These are phyloP conservation scores for Rubroboletus satanas DNA, from an alignment of 768 basidiomycete genomes.

Conservation along the genomic window DNA sequence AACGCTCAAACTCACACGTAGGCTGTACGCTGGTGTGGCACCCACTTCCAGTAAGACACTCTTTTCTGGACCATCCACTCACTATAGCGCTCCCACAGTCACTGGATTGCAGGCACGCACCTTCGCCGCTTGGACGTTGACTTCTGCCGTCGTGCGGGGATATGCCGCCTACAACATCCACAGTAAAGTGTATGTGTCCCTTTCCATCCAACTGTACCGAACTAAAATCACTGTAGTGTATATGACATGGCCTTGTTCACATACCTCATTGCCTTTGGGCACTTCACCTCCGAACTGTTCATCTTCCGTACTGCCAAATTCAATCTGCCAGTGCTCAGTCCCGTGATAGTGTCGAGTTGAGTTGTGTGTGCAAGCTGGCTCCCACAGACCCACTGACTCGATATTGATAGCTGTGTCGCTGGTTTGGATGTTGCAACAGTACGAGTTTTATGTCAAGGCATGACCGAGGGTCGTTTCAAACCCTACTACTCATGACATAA, in stretches of 20 bases:
- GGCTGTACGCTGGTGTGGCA: constrained; percentile 59
- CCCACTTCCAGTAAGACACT: constrained; percentile 35
- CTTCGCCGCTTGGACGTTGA: constrained; percentile 89
- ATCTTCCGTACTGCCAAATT: constrained; percentile 75
- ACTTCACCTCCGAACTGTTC: constrained; percentile 83
- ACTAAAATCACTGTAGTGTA: constrained; percentile 46
- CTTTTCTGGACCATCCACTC: not conserved
- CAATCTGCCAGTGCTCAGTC: constrained; percentile 57
- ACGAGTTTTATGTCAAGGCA: constrained; percentile 67
- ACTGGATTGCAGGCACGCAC: constrained; percentile 84
- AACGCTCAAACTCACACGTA: constrained; percentile 72
- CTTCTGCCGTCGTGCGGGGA: constrained; percentile 74
- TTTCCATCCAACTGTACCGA: not conserved
- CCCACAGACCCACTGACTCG: constrained; percentile 6
- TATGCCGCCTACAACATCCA: constrained; percentile 91
- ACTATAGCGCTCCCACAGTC: constrained; percentile 44
- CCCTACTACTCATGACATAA: not conserved
- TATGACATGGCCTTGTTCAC: constrained; percentile 88
- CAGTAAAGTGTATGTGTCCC: constrained; percentile 62
- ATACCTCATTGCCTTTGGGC: constrained; percentile 86
- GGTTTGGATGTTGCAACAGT: constrained; percentile 84
- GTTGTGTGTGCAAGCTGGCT: constrained; percentile 32
- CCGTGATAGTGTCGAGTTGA: constrained; percentile 81
- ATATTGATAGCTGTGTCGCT: constrained; percentile 53
- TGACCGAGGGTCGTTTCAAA: constrained; percentile 15